phyloP scores from a whole-genome alignment of 179 eudicot genomes.

The Monotropa hypopitys region DNA sequence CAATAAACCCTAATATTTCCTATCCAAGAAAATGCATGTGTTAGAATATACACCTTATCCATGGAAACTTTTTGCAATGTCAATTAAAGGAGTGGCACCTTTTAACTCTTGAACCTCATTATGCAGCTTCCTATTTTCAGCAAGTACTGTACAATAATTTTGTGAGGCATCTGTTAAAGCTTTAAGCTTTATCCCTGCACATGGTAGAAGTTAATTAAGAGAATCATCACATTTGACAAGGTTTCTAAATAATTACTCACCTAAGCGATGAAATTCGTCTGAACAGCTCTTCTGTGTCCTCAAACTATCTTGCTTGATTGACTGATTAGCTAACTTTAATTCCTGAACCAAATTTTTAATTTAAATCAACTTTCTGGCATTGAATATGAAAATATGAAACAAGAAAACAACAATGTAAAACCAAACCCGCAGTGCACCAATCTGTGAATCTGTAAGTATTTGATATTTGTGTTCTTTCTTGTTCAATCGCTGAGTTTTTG shows the following conservation, averaged over 20 bases:
- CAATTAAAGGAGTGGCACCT: slow-evolving; percentile 32
- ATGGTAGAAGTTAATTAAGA: not conserved
- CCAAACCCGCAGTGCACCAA: slow-evolving; percentile 54
- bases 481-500: slow-evolving; percentile 38
- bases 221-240: not conserved
- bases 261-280: slow-evolving; percentile 53
- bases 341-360: slow-evolving; percentile 36
- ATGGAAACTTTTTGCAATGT: not conserved
- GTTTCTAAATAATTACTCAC: slow-evolving; percentile 20
- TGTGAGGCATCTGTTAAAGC: slow-evolving; percentile 52
- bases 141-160: slow-evolving; percentile 47
- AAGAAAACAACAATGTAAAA: not conserved
- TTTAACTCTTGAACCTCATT: slow-evolving; percentile 93
- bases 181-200: slow-evolving; percentile 52
- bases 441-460: slow-evolving; percentile 44
- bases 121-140: slow-evolving; percentile 74
- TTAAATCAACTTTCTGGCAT: slow-evolving; percentile 9
- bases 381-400: not conserved
- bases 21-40: slow-evolving; percentile 24
- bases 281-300: slow-evolving; percentile 47
- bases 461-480: slow-evolving; percentile 50
- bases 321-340: slow-evolving; percentile 52
- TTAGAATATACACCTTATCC: slow-evolving; percentile 1
- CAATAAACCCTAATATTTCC: slow-evolving; percentile 94
- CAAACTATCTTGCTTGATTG: slow-evolving; percentile 57